Evolutionary conservation across 805 yeast species (phyloP), one percentile per base, ranked within the genome.

Genomic region (Blastobotrys parvus): DNA sequence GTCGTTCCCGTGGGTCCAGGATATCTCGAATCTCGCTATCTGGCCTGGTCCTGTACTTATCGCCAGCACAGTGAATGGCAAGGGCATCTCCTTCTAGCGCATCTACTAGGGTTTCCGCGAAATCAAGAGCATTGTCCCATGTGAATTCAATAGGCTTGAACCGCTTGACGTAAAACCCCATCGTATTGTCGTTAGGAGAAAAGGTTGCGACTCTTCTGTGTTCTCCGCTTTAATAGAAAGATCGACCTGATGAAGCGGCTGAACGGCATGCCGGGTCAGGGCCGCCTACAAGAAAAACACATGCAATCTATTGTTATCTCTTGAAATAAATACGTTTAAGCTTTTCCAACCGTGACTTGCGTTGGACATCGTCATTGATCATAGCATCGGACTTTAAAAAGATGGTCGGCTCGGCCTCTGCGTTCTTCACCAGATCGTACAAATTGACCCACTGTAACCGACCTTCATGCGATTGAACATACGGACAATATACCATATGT

Each of bases 401-500:
- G 8, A 21, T 16, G 35, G 35, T 13, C 7, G 23, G 17, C 15
- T 18, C n/a, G n/a, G 27, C 39, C 13, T 13, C 8, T 10, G 25
- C 15, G 7, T 35, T 22, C 5, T 5, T 35, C 27, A 18, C 29
- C 15, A 13, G 21, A 3, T 35, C 39, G 16, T 15, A 35, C 13
- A 35, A 18, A 5, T 35, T 4, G 18, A 35, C 25, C 39, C 39
- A 35, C 5, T 13, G 22, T 18, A 29, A 16, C 25, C 10, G 11
- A 3, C 15, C 27, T 3, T 27, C 18, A 3, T n/a, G 17, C 18
- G 35, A 20, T 13, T 38, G 20, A 3, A 22, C 21, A 16, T 31
- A 32, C 2, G 42, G 42, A 20, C 42, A 39, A 22, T 39, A 39
- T 7, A 19, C 11, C 42, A 39, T 39, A 16, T 39, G 42, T 19